Evolutionary conservation across 768 basidiomycete genomes (phyloP).

Genomic region (Trametes cubensis): DNA sequence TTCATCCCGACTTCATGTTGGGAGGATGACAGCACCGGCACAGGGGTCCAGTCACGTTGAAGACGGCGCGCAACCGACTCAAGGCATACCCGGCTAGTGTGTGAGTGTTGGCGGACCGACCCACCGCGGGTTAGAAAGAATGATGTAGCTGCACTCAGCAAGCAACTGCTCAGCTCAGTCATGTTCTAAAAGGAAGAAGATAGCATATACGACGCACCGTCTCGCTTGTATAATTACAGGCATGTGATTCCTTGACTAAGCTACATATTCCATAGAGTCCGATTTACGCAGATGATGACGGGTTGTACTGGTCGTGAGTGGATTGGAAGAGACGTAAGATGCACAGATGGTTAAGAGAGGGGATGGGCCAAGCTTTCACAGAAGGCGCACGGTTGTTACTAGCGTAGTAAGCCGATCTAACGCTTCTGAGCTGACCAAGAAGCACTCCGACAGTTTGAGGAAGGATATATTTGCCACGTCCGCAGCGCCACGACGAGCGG

Average conservation of each 20-base stretch:
- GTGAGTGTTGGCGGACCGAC: not conserved
- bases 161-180: not conserved
- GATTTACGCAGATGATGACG: not conserved
- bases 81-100: constrained; percentile 16
- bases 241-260: not conserved
- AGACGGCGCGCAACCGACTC: not conserved
- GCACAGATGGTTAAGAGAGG: not conserved
- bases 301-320: too few species aligned
- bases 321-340: not conserved
- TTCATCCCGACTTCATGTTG: not conserved
- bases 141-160: constrained; percentile 2
- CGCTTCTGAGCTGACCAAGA: constrained; percentile 29
- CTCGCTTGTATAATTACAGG: not conserved
- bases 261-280: not conserved
- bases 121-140: not conserved
- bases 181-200: not conserved
- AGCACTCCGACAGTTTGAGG: constrained; percentile 33
- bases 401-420: constrained; percentile 29
- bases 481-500: constrained; percentile 26
- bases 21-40: not conserved
- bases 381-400: constrained; percentile 29
- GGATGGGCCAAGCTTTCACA: not conserved
- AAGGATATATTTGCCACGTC: constrained; percentile 28
- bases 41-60: not conserved
- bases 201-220: not conserved